Conservation (phyloP, 2,329 filamentous ascomycete genomes). For the Endoconidiophora polonica region DNA sequence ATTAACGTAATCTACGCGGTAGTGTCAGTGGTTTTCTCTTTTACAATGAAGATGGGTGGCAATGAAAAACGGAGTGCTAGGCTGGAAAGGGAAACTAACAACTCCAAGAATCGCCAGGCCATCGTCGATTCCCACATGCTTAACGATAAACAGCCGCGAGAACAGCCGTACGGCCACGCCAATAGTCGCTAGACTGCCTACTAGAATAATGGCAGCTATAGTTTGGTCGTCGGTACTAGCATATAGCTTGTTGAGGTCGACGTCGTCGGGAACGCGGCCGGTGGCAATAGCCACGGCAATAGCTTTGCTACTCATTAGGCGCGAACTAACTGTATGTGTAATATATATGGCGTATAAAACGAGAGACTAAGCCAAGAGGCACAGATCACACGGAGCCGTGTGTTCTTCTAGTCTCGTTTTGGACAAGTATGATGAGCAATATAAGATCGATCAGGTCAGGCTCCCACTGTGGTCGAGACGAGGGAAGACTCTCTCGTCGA, state of each 20-base stretch:
- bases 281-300: constrained; percentile 20
- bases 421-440: background rate
- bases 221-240: constrained; percentile 23
- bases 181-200: constrained; percentile 21
- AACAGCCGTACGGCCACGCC: constrained; percentile 21
- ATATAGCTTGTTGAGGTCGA: constrained; percentile 22
- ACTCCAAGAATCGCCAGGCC: constrained; percentile 21
- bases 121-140: constrained; percentile 25
- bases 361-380: too few species aligned
- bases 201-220: constrained; percentile 24
- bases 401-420: background rate
- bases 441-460: background rate
- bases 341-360: background rate
- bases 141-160: constrained; percentile 22
- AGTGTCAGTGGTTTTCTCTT: background rate
- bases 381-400: too few species aligned
- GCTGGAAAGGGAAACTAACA: constrained; percentile 17
- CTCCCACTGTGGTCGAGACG: too few species aligned
- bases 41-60: background rate
- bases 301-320: constrained; percentile 9
- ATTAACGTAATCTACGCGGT: constrained; percentile 22
- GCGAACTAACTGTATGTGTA: too few species aligned
- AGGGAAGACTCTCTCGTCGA: too few species aligned
- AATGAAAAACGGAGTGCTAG: background rate
- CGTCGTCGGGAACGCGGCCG: constrained; percentile 21